Percentiles rank a stretch among this genome's conserved stretches.
Conservation (phyloP, 352 stramenopile genomes). For the Phytophthora sp. region DNA sequence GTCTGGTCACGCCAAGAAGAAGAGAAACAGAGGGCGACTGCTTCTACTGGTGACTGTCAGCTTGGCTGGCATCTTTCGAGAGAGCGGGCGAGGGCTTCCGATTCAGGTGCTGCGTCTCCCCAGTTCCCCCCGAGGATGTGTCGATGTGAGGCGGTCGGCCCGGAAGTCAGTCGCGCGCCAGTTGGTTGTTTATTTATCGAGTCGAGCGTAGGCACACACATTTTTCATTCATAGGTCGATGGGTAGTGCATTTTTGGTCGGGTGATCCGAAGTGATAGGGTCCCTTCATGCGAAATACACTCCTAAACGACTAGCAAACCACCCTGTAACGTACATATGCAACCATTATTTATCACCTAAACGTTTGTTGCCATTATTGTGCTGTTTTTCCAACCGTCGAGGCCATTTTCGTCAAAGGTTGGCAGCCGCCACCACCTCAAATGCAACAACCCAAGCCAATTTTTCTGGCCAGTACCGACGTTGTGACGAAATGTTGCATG, state of each 20-base stretch:
- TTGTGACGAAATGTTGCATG: neutral
- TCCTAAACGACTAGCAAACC: slow-evolving; percentile 19
- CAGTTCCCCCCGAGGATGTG: neutral
- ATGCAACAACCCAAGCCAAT: too few species aligned
- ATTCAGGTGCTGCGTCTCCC: neutral
- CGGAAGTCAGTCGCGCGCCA: slow-evolving; percentile 19
- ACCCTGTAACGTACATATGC: slow-evolving; percentile 25
- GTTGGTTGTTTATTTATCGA: slow-evolving; percentile 51
- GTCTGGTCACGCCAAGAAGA: slow-evolving; percentile 27
- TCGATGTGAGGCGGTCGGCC: neutral
- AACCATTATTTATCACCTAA: slow-evolving; percentile 31
- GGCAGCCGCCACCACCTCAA: neutral
- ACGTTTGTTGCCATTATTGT: too few species aligned
- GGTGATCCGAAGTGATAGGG: slow-evolving; percentile 46
- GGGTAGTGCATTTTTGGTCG: slow-evolving; percentile 28
- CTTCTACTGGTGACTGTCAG: slow-evolving; percentile 4
- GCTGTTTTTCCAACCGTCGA: neutral
- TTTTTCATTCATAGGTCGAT: slow-evolving; percentile 19
- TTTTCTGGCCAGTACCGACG: too few species aligned
- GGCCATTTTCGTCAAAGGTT: slow-evolving; percentile 1
- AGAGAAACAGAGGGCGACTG: slow-evolving; percentile 4
- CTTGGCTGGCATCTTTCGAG: neutral
- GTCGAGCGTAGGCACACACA: slow-evolving; percentile 38
- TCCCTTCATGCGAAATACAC: slow-evolving; percentile 41
- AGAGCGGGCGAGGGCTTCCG: slow-evolving; percentile 17